phyloP scores from a whole-genome alignment of 1,284 basidiomycete genomes.

The Cutaneotrichosporon daszewskae region DNA sequence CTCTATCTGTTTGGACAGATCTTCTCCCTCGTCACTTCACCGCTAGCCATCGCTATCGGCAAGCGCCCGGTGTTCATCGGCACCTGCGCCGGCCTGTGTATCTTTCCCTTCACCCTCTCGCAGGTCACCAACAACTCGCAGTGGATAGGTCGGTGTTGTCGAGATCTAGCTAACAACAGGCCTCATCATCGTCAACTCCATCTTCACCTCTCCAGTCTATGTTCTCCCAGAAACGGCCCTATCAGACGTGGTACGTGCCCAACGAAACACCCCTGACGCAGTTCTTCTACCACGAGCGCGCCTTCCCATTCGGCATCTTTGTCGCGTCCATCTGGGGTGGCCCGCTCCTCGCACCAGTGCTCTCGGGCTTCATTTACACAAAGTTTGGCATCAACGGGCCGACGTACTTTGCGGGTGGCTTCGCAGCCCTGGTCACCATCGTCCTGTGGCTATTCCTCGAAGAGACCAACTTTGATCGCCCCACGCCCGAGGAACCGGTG shows the following conservation, averaged over 20 bases:
- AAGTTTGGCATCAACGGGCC: slow-evolving; percentile 17
- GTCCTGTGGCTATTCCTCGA: slow-evolving; percentile 27
- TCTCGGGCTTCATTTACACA: slow-evolving; percentile 27
- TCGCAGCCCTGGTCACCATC: slow-evolving; percentile 14
- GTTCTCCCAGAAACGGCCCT: slow-evolving; percentile 24
- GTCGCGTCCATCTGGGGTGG: slow-evolving; percentile 18
- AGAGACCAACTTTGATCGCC: slow-evolving; percentile 23
- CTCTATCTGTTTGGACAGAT: slow-evolving; percentile 20
- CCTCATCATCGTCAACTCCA: too few species aligned
- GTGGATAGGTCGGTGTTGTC: slow-evolving; percentile 22
- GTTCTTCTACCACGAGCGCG: slow-evolving; percentile 31
- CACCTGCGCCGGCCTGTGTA: slow-evolving; percentile 4
- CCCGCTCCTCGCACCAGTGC: slow-evolving; percentile 20
- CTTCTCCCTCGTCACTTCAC: slow-evolving; percentile 13
- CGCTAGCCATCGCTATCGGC: slow-evolving; percentile 21
- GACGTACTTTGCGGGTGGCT: slow-evolving; percentile 17
- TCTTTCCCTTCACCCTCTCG: slow-evolving; percentile 1
- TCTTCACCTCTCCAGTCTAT: slow-evolving; percentile 22
- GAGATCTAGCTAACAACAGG: too few species aligned
- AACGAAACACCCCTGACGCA: too few species aligned
- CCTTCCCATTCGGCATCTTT: slow-evolving; percentile 21
- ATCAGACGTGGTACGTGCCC: slow-evolving; percentile 23
- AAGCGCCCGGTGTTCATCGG: slow-evolving; percentile 25
- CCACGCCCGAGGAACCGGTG: too few species aligned
- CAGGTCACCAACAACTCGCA: neutral